Evolutionary conservation across 1,284 basidiomycete genomes (phyloP).

Genomic region (Ceratobasidium papillatum): DNA sequence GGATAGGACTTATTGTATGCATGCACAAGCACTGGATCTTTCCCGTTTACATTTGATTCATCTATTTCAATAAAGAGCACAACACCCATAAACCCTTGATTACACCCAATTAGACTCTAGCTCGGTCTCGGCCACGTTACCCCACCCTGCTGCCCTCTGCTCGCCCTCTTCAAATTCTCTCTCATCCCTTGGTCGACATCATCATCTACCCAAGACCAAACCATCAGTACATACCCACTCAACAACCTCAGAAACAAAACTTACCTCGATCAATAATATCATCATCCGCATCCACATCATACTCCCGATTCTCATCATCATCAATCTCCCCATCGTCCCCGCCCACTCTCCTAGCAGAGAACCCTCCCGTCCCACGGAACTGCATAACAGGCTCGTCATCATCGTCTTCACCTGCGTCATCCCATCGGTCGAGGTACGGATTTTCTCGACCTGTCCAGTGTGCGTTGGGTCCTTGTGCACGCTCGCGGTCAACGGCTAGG

Average conservation of each 20-base stretch:
- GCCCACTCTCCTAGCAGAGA: constrained; percentile 2
- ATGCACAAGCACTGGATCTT: no score
- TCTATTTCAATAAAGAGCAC: no score
- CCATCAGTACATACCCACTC: background rate
- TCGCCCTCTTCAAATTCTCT: constrained; percentile 22
- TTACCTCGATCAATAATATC: constrained; percentile 53
- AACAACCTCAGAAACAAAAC: background rate
- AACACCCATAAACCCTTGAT: no score
- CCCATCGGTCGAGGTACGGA: constrained; percentile 63
- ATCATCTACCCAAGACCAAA: constrained; percentile 11
- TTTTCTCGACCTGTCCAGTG: constrained; percentile 47
- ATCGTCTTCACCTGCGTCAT: constrained; percentile 69
- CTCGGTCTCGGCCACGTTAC: constrained; percentile 21
- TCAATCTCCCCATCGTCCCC: constrained; percentile 33
- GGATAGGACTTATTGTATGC: no score
- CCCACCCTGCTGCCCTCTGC: constrained; percentile 1
- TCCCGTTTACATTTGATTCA: no score
- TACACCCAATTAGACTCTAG: background rate
- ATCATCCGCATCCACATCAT: constrained; percentile 55
- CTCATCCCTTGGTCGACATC: constrained; percentile 29
- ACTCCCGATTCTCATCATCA: constrained; percentile 49
- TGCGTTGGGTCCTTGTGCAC: constrained; percentile 41
- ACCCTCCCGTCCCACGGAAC: constrained; percentile 12
- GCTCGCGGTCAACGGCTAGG: constrained; percentile 74
- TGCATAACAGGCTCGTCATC: constrained; percentile 59